A percentile compares a stretch with the other conserved stretches of the same genome.
phyloP scores from a whole-genome alignment of 805 yeast genomes.

The Pichia eremophila region DNA sequence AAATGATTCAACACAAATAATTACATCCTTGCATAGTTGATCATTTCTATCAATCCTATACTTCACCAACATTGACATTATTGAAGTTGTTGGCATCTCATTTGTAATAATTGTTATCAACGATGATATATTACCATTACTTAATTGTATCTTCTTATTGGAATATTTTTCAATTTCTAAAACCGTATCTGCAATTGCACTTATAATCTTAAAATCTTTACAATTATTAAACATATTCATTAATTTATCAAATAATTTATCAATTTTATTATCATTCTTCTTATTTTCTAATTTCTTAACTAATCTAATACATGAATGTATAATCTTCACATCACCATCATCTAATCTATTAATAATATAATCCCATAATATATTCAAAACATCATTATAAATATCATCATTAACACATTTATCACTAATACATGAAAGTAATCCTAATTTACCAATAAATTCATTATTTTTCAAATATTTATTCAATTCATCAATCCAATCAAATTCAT shows the following conservation, averaged over 20 bases:
- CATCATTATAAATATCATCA: neutral
- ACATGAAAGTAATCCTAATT: conserved; percentile 1
- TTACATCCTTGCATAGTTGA: neutral
- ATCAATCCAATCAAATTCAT: neutral
- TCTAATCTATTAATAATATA: neutral
- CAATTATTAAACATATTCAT: neutral
- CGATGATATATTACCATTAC: neutral
- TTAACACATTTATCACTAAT: neutral
- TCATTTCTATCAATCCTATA: no score
- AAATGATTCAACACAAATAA: conserved; percentile 3
- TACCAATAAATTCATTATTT: neutral
- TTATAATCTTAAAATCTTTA: neutral
- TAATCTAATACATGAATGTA: neutral
- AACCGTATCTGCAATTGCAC: neutral
- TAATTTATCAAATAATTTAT: neutral
- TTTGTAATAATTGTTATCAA: conserved; percentile 16
- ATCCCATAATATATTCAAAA: neutral
- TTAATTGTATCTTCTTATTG: neutral
- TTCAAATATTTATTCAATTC: neutral
- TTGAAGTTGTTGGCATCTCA: conserved; percentile 14
- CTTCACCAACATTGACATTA: no score
- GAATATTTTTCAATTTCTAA: conserved; percentile 2
- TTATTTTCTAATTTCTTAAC: neutral
- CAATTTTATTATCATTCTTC: conserved; percentile 2
- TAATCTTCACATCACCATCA: conserved; percentile 18